Evolutionary conservation across 352 stramenopile species (phyloP), one percentile per base, ranked within the genome.

Genomic region (Nothophytophthora sp.): DNA sequence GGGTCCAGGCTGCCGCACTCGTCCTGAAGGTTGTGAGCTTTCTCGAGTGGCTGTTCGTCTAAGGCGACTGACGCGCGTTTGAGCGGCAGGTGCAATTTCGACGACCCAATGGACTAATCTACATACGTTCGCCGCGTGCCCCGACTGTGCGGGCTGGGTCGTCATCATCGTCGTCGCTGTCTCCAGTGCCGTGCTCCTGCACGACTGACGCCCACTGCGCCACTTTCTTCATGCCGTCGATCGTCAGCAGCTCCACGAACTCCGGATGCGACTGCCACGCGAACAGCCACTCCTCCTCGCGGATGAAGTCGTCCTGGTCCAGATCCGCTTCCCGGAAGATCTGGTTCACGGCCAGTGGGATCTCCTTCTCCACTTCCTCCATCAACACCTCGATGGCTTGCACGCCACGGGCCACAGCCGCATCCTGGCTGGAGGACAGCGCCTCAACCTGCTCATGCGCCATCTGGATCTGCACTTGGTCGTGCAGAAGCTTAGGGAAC

Each of bases 221-320:
- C 42, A 93, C 79, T 48, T 93, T 93, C 47, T 88, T 88, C 80
- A 93, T 88, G 13, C 80, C 83, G 39, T 93, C 83, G 41, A 93
- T 88, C 1, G 83, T 91, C 70, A 93, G 69, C 35, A 93, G 62
- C 54, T 93, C 83, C 5, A 93, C 80, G 24, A 93, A 87, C 50
- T 93, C 83, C 2, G 83, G 83, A 38, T 91, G 83, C 2, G 74
- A 53, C 41, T 89, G 80, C 80, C 80, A 90, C 35, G 78, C 75
- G 24, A 88, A 86, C n/a, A 92, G 56, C 83, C 83, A 93, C 55
- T 93, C 83, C 33, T 91, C 67, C 43, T 90, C 68, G 1, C 71
- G 68, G 54, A 93, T 93, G 41, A 79, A 88, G 53, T 90, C 81
- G 47, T 90, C 80, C 49, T 90, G 77, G 29, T 91, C 77, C 15